phyloP scores from a whole-genome alignment of 2,329 filamentous ascomycete species.

The Nemania sp. region DNA sequence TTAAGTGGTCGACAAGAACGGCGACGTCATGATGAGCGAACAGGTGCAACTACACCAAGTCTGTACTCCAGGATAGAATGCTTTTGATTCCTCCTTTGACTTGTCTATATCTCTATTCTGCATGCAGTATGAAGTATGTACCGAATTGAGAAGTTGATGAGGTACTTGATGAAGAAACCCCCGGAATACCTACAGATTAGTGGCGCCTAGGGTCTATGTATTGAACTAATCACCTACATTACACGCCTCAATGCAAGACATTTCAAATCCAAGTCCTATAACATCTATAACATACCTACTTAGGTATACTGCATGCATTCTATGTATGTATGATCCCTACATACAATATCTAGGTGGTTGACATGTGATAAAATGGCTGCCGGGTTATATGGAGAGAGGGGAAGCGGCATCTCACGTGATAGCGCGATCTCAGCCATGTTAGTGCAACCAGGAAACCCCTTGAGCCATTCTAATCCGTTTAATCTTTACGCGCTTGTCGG shows the following conservation, averaged over 20 bases:
- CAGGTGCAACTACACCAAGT: neutral
- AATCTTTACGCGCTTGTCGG: constrained; percentile 30
- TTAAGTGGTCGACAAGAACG: neutral
- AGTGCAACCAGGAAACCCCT: neutral
- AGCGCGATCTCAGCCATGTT: constrained; percentile 18
- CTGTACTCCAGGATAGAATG: neutral
- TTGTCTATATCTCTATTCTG: neutral
- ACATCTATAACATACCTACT: too few species aligned
- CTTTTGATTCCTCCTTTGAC: neutral
- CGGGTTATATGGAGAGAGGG: neutral
- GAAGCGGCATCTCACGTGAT: constrained; percentile 26
- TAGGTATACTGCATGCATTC: too few species aligned
- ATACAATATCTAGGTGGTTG: too few species aligned
- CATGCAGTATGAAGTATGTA: too few species aligned
- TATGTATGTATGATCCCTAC: too few species aligned
- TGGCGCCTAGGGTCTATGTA: too few species aligned
- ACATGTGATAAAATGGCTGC: neutral
- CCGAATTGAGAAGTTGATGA: neutral
- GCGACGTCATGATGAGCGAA: constrained; percentile 31
- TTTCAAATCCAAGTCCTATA: neutral
- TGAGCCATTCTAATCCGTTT: neutral
- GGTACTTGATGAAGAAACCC: too few species aligned
- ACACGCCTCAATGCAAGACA: neutral
- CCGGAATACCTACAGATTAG: too few species aligned
- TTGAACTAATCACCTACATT: too few species aligned